phyloP scores from a whole-genome alignment of 225 moss, liverwort and hornwort genomes.

The Ulota crispa region DNA sequence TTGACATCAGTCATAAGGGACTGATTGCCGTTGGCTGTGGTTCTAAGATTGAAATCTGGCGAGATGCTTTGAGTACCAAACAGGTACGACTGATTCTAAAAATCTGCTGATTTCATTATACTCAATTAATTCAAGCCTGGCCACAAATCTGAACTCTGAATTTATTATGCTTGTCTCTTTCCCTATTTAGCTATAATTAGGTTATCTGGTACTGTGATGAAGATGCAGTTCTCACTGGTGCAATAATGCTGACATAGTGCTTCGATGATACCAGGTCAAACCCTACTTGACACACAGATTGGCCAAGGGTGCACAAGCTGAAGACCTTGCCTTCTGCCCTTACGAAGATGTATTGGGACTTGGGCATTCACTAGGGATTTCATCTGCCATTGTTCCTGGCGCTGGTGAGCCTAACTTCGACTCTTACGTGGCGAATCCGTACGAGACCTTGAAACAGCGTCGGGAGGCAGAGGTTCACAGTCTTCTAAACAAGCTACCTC shows the following conservation, averaged over 20 bases:
- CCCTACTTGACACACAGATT: constrained; percentile 86
- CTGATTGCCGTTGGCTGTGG: constrained; percentile 82
- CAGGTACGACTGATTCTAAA: constrained; percentile 58
- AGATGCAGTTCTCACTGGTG: too few species aligned
- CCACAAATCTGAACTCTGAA: neutral
- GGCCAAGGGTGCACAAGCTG: constrained; percentile 74
- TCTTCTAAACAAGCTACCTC: constrained; percentile 86
- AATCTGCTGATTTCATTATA: neutral
- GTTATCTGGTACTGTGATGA: neutral
- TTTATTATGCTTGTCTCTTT: neutral
- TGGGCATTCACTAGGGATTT: constrained; percentile 75
- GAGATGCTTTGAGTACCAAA: constrained; percentile 70
- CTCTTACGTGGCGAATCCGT: constrained; percentile 86
- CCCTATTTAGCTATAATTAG: neutral
- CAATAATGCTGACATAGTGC: constrained; percentile 14
- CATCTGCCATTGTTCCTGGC: constrained; percentile 82
- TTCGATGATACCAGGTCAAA: constrained; percentile 48
- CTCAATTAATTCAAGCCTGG: neutral
- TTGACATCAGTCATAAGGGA: constrained; percentile 83
- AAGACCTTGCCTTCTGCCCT: constrained; percentile 86
- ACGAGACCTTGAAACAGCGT: constrained; percentile 79
- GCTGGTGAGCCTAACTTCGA: constrained; percentile 97
- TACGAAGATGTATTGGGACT: constrained; percentile 93
- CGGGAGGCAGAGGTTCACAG: constrained; percentile 86
- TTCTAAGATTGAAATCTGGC: constrained; percentile 91